A percentile compares a stretch with the other conserved stretches of the same genome.
Evolutionary conservation across 2,329 filamentous ascomycete species (phyloP).

Genomic region (Epichloe bromicola): DNA sequence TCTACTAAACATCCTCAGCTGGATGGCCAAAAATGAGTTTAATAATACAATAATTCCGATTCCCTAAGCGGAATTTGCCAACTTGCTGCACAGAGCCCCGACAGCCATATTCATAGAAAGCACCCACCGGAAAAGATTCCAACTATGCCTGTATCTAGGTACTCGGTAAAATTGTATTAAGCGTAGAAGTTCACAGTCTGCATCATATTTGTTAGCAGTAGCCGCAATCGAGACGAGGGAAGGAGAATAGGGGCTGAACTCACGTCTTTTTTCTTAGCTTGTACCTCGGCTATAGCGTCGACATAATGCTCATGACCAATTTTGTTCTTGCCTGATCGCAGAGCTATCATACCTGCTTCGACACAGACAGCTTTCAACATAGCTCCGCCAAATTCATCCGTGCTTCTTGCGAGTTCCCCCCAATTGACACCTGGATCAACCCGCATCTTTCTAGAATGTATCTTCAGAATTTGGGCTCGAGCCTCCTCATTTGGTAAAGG

Average conservation of each 20-base stretch:
- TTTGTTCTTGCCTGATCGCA: constrained; percentile 89
- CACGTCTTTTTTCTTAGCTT: constrained; percentile 87
- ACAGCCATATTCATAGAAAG: not conserved
- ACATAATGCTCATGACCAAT: constrained; percentile 98
- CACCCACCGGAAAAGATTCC: not conserved
- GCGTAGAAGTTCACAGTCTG: constrained; percentile 47
- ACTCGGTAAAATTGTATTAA: constrained; percentile 14
- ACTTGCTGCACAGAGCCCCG: not conserved
- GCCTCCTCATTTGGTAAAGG: constrained; percentile 96
- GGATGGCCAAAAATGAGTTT: not conserved
- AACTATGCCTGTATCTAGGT: not conserved
- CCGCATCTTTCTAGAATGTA: constrained; percentile 97
- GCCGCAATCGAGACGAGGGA: not conserved
- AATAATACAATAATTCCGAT: not conserved
- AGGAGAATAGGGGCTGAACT: constrained; percentile 15
- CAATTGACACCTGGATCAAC: constrained; percentile 91
- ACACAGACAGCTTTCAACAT: constrained; percentile 98
- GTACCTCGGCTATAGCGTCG: constrained; percentile 93
- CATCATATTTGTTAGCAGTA: not conserved
- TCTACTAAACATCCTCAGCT: not conserved
- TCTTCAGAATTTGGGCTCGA: constrained; percentile 89
- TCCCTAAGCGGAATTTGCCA: not conserved
- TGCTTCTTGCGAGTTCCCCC: constrained; percentile 88
- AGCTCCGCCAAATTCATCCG: constrained; percentile 95
- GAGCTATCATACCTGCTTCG: constrained; percentile 96